Evolutionary conservation across 2,329 filamentous ascomycete genomes (phyloP).

Genomic region (Calonectria ilicicola): DNA sequence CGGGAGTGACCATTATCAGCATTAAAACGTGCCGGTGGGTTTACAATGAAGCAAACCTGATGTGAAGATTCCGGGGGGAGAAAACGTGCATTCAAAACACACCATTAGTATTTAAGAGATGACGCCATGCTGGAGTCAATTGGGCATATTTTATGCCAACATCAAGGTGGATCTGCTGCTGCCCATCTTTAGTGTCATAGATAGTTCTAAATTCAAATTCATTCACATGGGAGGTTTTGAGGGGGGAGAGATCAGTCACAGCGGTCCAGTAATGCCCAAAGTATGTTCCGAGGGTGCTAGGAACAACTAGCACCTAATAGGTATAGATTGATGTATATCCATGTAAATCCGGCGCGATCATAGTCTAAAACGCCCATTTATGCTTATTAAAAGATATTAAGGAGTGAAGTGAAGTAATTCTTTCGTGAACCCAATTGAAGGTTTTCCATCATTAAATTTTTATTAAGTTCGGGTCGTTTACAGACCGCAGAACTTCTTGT

Average conservation of each 20-base stretch:
- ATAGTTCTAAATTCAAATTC: background rate
- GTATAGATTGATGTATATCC: conserved; percentile 24
- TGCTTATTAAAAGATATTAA: conserved; percentile 39
- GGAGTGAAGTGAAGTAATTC: conserved; percentile 35
- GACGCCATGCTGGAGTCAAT: background rate
- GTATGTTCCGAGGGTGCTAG: background rate
- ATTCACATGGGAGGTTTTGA: background rate
- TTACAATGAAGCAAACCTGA: background rate
- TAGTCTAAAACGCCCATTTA: conserved; percentile 39
- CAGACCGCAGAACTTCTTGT: conserved; percentile 56
- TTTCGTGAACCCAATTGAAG: conserved; percentile 12
- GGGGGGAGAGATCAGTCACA: background rate
- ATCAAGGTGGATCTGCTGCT: background rate
- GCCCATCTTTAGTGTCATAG: background rate
- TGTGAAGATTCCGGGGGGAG: background rate
- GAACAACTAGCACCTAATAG: background rate
- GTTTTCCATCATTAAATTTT: conserved; percentile 23
- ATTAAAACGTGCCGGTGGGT: background rate
- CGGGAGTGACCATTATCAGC: background rate
- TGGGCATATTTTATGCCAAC: background rate
- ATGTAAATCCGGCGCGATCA: conserved; percentile 36
- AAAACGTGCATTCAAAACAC: background rate
- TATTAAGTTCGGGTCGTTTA: conserved; percentile 35
- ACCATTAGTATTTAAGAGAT: background rate
- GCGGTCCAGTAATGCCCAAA: background rate